phyloP scores from a whole-genome alignment of 208 protist genomes.

The Leishmania tropica region DNA sequence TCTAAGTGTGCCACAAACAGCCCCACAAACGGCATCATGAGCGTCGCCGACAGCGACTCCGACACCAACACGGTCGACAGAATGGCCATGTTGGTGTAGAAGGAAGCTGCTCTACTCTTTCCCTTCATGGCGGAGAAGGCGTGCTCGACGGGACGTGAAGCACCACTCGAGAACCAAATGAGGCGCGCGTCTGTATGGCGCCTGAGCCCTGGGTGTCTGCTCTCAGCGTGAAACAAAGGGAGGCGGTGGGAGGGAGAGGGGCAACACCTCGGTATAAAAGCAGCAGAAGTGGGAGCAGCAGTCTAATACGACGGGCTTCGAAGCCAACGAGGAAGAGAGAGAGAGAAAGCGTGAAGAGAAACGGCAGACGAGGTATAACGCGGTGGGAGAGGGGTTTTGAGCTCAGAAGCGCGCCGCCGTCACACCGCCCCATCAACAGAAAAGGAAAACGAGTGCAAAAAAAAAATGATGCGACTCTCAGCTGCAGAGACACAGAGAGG shows the following conservation, averaged over 20 bases:
- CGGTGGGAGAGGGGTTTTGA: too few relatives aligned
- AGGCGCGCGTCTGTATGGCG: not conserved
- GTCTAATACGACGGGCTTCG: too few relatives aligned
- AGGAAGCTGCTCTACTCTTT: slow-evolving; percentile 4
- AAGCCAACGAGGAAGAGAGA: too few relatives aligned
- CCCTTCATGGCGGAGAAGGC: not conserved
- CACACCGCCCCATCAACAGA: too few relatives aligned
- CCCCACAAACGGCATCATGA: slow-evolving; percentile 58
- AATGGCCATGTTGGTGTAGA: slow-evolving; percentile 35
- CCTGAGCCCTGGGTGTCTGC: not conserved
- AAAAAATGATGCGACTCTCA: not conserved
- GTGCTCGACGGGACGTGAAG: not conserved
- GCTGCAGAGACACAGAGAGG: not conserved
- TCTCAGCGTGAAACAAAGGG: not conserved
- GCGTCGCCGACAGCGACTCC: slow-evolving; percentile 53
- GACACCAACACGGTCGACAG: slow-evolving; percentile 51
- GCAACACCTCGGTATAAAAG: not conserved
- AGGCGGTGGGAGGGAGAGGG: not conserved
- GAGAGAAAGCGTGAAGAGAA: too few relatives aligned
- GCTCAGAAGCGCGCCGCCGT: too few relatives aligned
- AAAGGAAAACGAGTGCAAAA: too few relatives aligned
- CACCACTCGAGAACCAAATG: not conserved
- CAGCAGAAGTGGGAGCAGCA: not conserved
- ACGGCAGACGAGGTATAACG: too few relatives aligned
- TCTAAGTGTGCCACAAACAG: slow-evolving; percentile 52